Base-by-base conservation (phyloP, 805 yeast species). In the Wickerhamiella kazuoi region DNA sequence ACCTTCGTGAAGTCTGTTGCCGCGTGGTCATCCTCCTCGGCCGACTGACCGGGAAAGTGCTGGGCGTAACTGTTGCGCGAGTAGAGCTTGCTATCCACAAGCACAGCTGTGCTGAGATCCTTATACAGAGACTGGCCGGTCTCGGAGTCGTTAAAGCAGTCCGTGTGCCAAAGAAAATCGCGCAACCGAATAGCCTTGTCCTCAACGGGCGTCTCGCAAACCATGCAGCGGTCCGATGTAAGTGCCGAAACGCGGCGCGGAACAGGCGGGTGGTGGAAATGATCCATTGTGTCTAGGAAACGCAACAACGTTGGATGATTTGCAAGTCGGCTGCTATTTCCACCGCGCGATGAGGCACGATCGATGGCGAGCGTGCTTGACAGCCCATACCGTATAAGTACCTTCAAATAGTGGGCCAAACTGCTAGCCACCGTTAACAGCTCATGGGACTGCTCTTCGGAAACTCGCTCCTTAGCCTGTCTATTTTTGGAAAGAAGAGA, bases 351-450 rank as follows among this genome's bases (percentile, higher is more conserved):
- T 8, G 29, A 4, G n/a, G 7, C 37, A 3, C 36, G 39, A 55
- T 80, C 79, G 40, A 69, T 63, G 41, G 70, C 75, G n/a, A 90
- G 62, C 0, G 95, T 81, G 47, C 75, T 74, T 42, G 74, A 70
- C 32, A 90, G 67, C 0, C 95, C 90, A 51, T 74, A 73, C 45
- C 96, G 65, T 3, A 87, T 79, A 18, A 90, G 62, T 5, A 87
- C 65, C 56, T 90, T 90, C 50, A 90, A 64, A 57, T 84, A 87
- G 55, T 90, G 97, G 0, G 98, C 96, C 49, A 87, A 63, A 0
- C 93, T 84, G 1, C 95, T 82, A 4, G 86, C 86, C 9, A 86
- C 73, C 0, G 87, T 72, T 47, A 90, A 67, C 30, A 87, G 52
- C 18, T 60, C 64, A 28, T 50, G 54, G 1, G 62, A 51, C 14